phyloP scores from a whole-genome alignment of 2,329 filamentous ascomycete genomes.

The Colletotrichum tamarilloi region DNA sequence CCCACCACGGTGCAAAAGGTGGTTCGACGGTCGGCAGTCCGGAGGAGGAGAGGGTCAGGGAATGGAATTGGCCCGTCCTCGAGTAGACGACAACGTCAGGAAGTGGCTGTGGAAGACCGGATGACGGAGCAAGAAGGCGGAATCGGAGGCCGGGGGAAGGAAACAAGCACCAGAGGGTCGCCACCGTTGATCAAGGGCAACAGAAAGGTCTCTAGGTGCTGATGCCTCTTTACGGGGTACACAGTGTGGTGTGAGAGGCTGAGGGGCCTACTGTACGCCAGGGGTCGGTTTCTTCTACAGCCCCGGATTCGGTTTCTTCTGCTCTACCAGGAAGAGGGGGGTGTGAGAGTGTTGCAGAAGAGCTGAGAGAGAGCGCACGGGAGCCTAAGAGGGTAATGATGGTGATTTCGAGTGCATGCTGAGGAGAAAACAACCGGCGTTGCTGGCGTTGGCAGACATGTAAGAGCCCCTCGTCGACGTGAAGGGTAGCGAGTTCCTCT shows the following conservation, averaged over 20 bases:
- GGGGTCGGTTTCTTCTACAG: slow-evolving; percentile 8
- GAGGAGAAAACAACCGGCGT: slow-evolving; percentile 26
- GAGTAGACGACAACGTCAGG: slow-evolving; percentile 12
- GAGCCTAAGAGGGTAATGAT: slow-evolving; percentile 20
- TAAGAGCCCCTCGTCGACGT: slow-evolving; percentile 27
- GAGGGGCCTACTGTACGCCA: slow-evolving; percentile 17
- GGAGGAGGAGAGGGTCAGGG: slow-evolving; percentile 14
- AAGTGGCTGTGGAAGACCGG: slow-evolving; percentile 19
- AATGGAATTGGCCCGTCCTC: slow-evolving; percentile 22
- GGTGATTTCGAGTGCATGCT: slow-evolving; percentile 30
- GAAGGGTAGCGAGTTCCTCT: slow-evolving; percentile 14
- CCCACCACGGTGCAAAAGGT: slow-evolving; percentile 30
- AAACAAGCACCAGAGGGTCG: slow-evolving; percentile 15
- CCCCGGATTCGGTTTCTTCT: neutral
- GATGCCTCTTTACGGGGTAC: neutral
- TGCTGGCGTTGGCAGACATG: slow-evolving; percentile 31
- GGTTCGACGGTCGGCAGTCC: slow-evolving; percentile 33
- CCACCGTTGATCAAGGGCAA: slow-evolving; percentile 29
- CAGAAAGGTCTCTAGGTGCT: neutral
- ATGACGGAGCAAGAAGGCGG: slow-evolving; percentile 28
- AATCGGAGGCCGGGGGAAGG: slow-evolving; percentile 16
- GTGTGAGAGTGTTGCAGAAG: neutral
- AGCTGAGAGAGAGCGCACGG: slow-evolving; percentile 14
- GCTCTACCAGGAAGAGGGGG: neutral
- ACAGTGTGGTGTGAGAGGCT: slow-evolving; percentile 25